phyloP scores from a whole-genome alignment of 2,329 filamentous ascomycete genomes.

The Diaporthe sp. region DNA sequence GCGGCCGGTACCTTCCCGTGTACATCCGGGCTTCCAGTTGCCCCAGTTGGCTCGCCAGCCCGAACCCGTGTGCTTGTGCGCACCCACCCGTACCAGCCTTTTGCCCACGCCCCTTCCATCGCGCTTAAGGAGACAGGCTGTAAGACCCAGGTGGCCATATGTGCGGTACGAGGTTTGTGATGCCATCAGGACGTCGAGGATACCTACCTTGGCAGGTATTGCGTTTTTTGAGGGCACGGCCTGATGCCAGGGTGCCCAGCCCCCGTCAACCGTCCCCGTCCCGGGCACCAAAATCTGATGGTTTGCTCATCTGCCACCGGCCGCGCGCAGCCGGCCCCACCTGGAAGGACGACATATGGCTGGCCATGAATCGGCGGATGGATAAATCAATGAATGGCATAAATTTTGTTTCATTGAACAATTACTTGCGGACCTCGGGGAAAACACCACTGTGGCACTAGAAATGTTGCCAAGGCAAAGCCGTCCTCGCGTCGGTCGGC shows the following conservation, averaged over 20 bases:
- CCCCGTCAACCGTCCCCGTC: neutral
- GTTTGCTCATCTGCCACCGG: neutral
- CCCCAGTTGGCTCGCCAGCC: constrained; percentile 1
- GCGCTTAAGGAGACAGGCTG: neutral
- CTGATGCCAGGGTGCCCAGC: constrained; percentile 16
- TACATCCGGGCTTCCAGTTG: neutral
- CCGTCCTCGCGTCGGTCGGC: neutral
- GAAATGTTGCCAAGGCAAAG: neutral
- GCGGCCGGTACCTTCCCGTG: neutral
- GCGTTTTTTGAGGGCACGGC: neutral
- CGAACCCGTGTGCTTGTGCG: neutral
- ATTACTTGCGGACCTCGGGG: neutral
- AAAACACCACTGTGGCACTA: neutral
- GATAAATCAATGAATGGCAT: neutral
- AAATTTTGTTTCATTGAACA: neutral
- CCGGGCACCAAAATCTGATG: neutral
- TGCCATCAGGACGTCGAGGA: neutral
- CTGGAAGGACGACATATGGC: neutral
- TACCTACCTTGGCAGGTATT: neutral
- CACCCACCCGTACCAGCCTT: constrained; percentile 22
- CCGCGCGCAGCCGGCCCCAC: constrained; percentile 8
- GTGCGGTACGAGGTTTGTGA: neutral
- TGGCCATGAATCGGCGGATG: neutral
- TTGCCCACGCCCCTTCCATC: neutral
- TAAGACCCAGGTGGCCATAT: neutral